Percentiles rank a stretch among this genome's conserved stretches.
phyloP scores from a whole-genome alignment of 257 asterid genomes.

The Petunia axillaris region DNA sequence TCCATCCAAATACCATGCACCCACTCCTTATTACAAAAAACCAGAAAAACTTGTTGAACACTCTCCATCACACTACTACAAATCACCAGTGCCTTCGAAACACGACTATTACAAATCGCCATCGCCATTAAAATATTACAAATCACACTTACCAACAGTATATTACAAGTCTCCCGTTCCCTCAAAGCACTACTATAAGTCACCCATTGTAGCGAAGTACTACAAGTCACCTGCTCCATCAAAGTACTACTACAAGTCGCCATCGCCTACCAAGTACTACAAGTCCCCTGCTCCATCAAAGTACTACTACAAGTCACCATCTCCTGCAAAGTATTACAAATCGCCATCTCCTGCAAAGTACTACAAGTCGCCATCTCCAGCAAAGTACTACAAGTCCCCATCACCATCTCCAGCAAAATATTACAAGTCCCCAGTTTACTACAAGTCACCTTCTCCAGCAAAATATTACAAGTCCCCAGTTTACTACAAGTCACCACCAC shows the following conservation, averaged over 20 bases:
- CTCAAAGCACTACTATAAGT: too few species aligned
- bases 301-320: background rate
- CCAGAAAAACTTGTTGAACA: too few species aligned
- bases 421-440: background rate
- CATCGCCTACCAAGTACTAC: background rate
- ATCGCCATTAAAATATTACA: too few species aligned
- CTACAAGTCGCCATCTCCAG: background rate
- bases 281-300: background rate
- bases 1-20: too few species aligned
- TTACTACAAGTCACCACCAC: slow-evolving; percentile 8
- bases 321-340: background rate
- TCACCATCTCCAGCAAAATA: background rate
- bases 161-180: too few species aligned
- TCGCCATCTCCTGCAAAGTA: background rate
- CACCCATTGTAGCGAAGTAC: background rate
- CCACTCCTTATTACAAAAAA: too few species aligned
- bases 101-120: too few species aligned
- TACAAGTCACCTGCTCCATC: background rate
- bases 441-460: background rate
- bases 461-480: background rate
- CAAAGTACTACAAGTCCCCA: background rate
- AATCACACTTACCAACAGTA: too few species aligned
- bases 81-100: too few species aligned
- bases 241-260: background rate
- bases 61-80: too few species aligned